These are phyloP conservation scores for Clitocybe nebularis DNA, from an alignment of 1,284 basidiomycete genomes.

Conservation along the genomic window DNA sequence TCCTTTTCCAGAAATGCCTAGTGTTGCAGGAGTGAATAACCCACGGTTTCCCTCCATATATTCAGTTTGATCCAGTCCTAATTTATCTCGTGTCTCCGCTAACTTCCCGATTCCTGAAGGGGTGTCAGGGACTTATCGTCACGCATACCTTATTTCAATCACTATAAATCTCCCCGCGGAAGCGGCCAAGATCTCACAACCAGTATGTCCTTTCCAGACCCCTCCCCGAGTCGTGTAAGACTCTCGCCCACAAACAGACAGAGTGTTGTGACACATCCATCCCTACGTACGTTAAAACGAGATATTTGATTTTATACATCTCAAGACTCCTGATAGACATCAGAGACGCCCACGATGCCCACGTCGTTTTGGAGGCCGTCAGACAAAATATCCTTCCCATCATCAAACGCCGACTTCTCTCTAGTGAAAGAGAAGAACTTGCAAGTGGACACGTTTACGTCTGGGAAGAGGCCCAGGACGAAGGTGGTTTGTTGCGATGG, in stretches of 20 bases:
- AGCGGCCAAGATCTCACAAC: slow-evolving; percentile 10
- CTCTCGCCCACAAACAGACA: slow-evolving; percentile 22
- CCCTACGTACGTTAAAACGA: slow-evolving; percentile 43
- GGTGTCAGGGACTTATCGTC: slow-evolving; percentile 20
- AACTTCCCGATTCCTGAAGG: slow-evolving; percentile 30
- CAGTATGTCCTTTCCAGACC: slow-evolving; percentile 21
- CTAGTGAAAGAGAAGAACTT: slow-evolving; percentile 64
- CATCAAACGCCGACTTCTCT: slow-evolving; percentile 62
- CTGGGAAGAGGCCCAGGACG: slow-evolving; percentile 79
- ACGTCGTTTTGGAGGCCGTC: slow-evolving; percentile 72
- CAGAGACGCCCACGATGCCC: slow-evolving; percentile 65
- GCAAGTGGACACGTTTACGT: slow-evolving; percentile 73
- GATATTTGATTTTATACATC: slow-evolving; percentile 13
- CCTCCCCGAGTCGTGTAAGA: slow-evolving; percentile 15
- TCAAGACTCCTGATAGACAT: slow-evolving; percentile 43
- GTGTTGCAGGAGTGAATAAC: slow-evolving; percentile 5
- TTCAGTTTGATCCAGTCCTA: slow-evolving; percentile 14
- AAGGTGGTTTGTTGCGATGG: slow-evolving; percentile 72
- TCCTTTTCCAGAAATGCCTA: slow-evolving; percentile 4
- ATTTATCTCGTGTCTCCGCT: slow-evolving; percentile 25
- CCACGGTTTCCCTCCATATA: slow-evolving; percentile 11
- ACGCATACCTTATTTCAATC: slow-evolving; percentile 23
- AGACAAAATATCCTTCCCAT: slow-evolving; percentile 64
- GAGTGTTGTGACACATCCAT: slow-evolving; percentile 47
- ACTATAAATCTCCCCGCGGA: slow-evolving; percentile 25